A percentile compares a stretch with the other conserved stretches of the same genome.
These are phyloP conservation scores for Macrotyloma uniflorum DNA, from an alignment of 306 rosid species.

Conservation along the genomic window DNA sequence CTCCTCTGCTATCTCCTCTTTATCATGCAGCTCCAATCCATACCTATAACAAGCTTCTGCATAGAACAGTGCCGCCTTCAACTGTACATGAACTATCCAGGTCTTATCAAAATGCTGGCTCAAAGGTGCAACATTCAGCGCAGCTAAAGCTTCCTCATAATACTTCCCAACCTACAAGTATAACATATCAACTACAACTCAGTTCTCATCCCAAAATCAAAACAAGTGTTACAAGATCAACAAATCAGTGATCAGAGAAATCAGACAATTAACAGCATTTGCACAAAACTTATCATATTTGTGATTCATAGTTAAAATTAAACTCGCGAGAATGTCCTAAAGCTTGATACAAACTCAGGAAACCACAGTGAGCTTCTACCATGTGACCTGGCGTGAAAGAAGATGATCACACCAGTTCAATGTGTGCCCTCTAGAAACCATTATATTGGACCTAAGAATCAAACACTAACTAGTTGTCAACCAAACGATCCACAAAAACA, in stretches of 20 bases:
- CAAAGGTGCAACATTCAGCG: slow-evolving; percentile 72
- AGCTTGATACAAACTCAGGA: neutral
- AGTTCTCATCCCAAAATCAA: neutral
- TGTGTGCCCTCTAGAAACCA: neutral
- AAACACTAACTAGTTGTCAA: neutral
- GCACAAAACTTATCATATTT: neutral
- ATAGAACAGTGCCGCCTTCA: slow-evolving; percentile 78
- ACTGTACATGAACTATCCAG: slow-evolving; percentile 91
- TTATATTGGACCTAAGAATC: neutral
- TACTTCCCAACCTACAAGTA: slow-evolving; percentile 79
- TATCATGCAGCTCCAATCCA: slow-evolving; percentile 86
- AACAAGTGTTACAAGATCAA: slow-evolving; percentile 9
- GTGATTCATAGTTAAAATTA: neutral
- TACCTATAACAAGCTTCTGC: slow-evolving; percentile 91
- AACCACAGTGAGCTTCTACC: neutral
- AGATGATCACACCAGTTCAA: neutral
- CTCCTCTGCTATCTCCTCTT: slow-evolving; percentile 94
- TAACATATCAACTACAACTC: slow-evolving; percentile 21
- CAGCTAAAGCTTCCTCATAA: slow-evolving; percentile 93
- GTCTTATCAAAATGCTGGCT: slow-evolving; percentile 86
- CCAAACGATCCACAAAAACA: neutral
- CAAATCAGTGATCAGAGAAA: neutral
- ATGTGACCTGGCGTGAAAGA: neutral
- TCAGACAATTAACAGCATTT: neutral
- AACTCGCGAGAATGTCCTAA: neutral